Evolutionary conservation across 2,329 filamentous ascomycete species (phyloP).

Genomic region (Tympanopsis confertula): DNA sequence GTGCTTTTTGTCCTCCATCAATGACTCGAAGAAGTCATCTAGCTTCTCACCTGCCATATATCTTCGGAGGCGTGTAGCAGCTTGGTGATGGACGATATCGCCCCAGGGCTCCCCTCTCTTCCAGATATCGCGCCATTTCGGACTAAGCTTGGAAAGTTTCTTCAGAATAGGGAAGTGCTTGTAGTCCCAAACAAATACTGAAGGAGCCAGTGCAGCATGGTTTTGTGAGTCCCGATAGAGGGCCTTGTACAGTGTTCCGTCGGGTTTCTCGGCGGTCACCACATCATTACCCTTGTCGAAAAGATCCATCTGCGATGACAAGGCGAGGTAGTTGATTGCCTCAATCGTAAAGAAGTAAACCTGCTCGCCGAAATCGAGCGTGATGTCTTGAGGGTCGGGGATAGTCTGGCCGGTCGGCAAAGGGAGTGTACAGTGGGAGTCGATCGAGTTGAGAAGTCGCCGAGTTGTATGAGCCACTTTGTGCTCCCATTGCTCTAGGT

Average conservation of each 20-base stretch:
- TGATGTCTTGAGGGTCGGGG: neutral
- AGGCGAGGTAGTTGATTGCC: slow-evolving; percentile 30
- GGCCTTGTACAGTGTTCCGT: slow-evolving; percentile 25
- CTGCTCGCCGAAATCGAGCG: neutral
- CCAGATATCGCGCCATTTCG: slow-evolving; percentile 21
- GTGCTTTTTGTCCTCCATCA: slow-evolving; percentile 23
- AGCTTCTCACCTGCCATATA: slow-evolving; percentile 30
- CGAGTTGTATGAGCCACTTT: slow-evolving; percentile 27
- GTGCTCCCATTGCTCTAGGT: slow-evolving; percentile 27
- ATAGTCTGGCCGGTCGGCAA: neutral
- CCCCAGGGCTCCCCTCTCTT: slow-evolving; percentile 20
- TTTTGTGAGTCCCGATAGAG: slow-evolving; percentile 28
- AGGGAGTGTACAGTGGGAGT: neutral
- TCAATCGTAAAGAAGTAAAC: slow-evolving; percentile 25
- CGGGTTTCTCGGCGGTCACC: slow-evolving; percentile 18
- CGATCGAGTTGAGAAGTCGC: slow-evolving; percentile 14
- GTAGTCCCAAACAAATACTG: slow-evolving; percentile 27
- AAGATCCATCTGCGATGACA: slow-evolving; percentile 26
- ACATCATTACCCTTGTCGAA: slow-evolving; percentile 25
- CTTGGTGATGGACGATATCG: slow-evolving; percentile 26
- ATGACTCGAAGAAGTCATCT: slow-evolving; percentile 34
- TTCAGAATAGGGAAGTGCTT: slow-evolving; percentile 27
- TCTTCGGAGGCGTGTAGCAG: slow-evolving; percentile 22
- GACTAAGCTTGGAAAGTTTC: slow-evolving; percentile 27
- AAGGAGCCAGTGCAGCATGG: slow-evolving; percentile 26